Percentiles rank a stretch among this genome's conserved stretches.
phyloP scores from a whole-genome alignment of 2,329 filamentous ascomycete species.

The Penicillium sp. region DNA sequence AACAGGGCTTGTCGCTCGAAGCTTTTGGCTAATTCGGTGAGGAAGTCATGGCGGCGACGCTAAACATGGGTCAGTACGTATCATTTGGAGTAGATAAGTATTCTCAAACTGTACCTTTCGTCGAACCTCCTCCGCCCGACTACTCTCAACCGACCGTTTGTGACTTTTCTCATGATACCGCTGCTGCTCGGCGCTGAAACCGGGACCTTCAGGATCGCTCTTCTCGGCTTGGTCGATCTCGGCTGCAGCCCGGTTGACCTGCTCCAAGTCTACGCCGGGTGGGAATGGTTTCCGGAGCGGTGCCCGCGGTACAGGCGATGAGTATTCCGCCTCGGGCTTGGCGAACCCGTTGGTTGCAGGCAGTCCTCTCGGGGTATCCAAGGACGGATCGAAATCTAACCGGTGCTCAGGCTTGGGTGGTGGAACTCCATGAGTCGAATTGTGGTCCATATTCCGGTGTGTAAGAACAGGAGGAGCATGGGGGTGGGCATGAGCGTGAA shows the following conservation, averaged over 20 bases:
- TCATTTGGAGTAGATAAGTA: background rate
- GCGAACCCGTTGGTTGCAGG: constrained; percentile 17
- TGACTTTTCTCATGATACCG: constrained; percentile 53
- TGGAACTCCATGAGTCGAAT: constrained; percentile 25
- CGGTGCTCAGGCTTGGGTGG: constrained; percentile 32
- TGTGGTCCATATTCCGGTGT: constrained; percentile 20
- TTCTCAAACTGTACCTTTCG: constrained; percentile 54
- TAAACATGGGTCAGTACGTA: constrained; percentile 33
- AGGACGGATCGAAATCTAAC: constrained; percentile 25
- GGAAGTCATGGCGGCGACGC: constrained; percentile 57
- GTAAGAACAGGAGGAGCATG: constrained; percentile 15
- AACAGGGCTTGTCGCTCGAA: constrained; percentile 65
- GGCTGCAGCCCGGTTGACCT: constrained; percentile 63
- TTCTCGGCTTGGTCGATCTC: constrained; percentile 56
- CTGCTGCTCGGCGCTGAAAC: constrained; percentile 51
- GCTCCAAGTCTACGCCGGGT: constrained; percentile 52
- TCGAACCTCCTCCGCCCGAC: constrained; percentile 59
- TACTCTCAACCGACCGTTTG: constrained; percentile 67
- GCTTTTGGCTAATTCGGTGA: constrained; percentile 55
- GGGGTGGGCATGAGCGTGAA: constrained; percentile 19
- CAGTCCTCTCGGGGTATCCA: constrained; percentile 5
- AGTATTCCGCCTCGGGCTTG: constrained; percentile 12
- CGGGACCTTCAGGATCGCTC: constrained; percentile 55
- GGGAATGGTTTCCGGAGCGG: constrained; percentile 19
- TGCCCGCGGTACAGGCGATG: constrained; percentile 2